phyloP scores from a whole-genome alignment of 208 protist species.

The Sergeia podlipaevii region DNA sequence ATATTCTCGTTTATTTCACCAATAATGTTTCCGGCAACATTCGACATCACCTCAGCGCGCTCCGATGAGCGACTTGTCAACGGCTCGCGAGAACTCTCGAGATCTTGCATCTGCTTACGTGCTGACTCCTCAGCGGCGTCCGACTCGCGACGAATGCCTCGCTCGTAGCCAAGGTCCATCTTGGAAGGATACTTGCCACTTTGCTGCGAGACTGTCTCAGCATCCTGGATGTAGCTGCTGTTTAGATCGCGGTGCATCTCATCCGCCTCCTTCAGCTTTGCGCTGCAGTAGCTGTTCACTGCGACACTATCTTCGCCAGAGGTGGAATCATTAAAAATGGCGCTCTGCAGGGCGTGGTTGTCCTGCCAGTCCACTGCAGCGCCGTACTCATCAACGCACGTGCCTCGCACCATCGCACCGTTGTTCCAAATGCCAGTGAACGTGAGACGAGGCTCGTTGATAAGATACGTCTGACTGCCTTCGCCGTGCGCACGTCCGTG shows the following conservation, averaged over 20 bases:
- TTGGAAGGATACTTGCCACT: conserved; percentile 64
- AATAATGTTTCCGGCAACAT: conserved; percentile 16
- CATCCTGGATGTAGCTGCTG: conserved; percentile 73
- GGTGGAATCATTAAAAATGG: conserved; percentile 46
- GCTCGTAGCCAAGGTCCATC: conserved; percentile 89
- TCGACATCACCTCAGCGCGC: conserved; percentile 18
- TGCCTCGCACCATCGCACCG: conserved; percentile 74
- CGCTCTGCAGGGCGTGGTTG: conserved; percentile 70
- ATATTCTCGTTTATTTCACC: conserved; percentile 76
- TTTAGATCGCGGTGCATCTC: conserved; percentile 65
- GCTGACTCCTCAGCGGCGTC: conserved; percentile 31
- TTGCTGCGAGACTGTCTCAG: conserved; percentile 27
- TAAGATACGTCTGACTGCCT: conserved; percentile 83
- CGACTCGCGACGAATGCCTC: conserved; percentile 53
- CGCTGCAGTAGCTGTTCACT: conserved; percentile 78
- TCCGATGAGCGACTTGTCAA: conserved; percentile 23
- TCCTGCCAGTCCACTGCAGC: conserved; percentile 87
- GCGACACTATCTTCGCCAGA: conserved; percentile 47
- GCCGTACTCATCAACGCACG: conserved; percentile 84
- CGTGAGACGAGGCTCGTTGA: conserved; percentile 72
- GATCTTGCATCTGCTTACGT: conserved; percentile 48
- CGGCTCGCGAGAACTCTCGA: conserved; percentile 24
- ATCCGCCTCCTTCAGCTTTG: conserved; percentile 75
- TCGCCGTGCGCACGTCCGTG: conserved; percentile 85
- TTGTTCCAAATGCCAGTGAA: conserved; percentile 89